Evolutionary conservation across 1,284 basidiomycete genomes (phyloP), one percentile per base, ranked within the genome.

Genomic region (Cutaneotrichosporon mucoides): DNA sequence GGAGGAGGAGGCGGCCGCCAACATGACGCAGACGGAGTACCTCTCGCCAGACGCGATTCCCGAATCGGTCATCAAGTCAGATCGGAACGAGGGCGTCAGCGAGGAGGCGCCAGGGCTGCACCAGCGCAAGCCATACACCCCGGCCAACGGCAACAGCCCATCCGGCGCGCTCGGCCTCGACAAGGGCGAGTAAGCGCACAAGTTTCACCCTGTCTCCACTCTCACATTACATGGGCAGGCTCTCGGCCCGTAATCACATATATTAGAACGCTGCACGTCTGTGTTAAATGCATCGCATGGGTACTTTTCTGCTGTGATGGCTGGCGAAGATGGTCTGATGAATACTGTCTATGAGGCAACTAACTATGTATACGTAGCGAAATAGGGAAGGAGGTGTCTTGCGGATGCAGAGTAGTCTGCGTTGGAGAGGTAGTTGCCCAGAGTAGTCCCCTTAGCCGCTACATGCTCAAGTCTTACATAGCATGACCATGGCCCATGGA

Each of bases 81-180:
- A 55, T 37, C 11, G 16, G 10, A 12, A 5, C n/a, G 36, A 38
- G 36, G 12, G 44, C 8, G 50, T 58, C 35, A 37, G 33, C 7
- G 60, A 55, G 45, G 56, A 50, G n/a, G 53, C 53, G 16, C 53
- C 57, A 15, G 61, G 61, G 2, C 57, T 59, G 34, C 61, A 59
- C 52, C 55, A 60, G 51, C 57, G 58, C 52, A 53, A 59, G 51
- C 53, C 55, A 12, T 63, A 47, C 38, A 12, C 35, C 13, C 35
- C 46, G 11, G 49, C 53, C 50, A 41, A 45, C 46, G 43, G 40
- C 37, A 36, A 35, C 37, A n/a, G 34, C 8, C 13, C 16, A n/a
- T 15, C 35, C 38, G 53, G 49, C 40, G 58, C 62, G 0, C 62
- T 63, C n/a, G 56, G 62, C 15, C 53, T 63, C 24, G 58, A 63